A percentile compares a stretch with the other conserved stretches of the same genome.
Evolutionary conservation across 257 asterid genomes (phyloP).

Genomic region (Eucommia ulmoides): DNA sequence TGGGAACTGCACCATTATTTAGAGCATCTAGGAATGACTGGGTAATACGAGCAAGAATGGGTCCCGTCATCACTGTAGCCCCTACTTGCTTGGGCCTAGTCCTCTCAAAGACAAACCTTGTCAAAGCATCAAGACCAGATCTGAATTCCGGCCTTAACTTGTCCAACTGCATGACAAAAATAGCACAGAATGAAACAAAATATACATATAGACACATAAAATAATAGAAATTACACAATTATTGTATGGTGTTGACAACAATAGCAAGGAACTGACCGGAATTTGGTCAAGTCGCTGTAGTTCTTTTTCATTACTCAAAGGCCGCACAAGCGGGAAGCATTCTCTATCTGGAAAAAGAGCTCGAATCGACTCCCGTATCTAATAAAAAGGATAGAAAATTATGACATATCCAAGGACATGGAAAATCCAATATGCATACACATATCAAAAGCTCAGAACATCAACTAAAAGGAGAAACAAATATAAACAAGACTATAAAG

Average conservation of each 20-base stretch:
- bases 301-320: constrained; percentile 71
- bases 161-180: constrained; percentile 42
- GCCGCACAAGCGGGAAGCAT: constrained; percentile 92
- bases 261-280: constrained; percentile 33
- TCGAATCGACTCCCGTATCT: constrained; percentile 97
- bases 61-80: constrained; percentile 91
- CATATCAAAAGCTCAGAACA: not conserved
- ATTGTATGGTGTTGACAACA: not conserved
- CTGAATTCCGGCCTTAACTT: constrained; percentile 80
- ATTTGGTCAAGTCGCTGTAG: constrained; percentile 91
- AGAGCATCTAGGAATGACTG: constrained; percentile 94
- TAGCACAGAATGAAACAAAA: not conserved
- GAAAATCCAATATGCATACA: not conserved
- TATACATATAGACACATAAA: not conserved
- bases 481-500: not conserved
- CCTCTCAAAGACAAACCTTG: constrained; percentile 85
- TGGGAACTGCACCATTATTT: constrained; percentile 95
- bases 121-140: constrained; percentile 81
- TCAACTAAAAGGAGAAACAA: not conserved
- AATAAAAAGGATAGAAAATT: not conserved
- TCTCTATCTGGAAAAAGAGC: constrained; percentile 99
- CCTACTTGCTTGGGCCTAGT: constrained; percentile 96
- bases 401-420: not conserved
- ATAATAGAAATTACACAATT: not conserved
- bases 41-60: constrained; percentile 77